Evolutionary conservation across 495 filamentous ascomycete species (phyloP).

Genomic region (Cetradonia linearis): DNA sequence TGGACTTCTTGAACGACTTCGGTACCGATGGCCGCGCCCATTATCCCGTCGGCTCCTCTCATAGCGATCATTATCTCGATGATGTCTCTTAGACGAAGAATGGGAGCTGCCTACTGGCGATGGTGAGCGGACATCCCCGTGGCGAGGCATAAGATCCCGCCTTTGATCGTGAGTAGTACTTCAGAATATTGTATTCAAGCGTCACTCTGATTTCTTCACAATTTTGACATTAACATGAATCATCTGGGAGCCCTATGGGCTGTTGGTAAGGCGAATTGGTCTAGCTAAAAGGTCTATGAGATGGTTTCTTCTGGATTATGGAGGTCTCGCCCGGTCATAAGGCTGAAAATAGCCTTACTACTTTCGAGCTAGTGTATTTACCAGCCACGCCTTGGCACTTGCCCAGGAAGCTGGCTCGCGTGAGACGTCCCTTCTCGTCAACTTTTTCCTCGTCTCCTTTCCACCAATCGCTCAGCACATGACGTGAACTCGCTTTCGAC

Average conservation of each 20-base stretch:
- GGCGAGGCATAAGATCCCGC: slow-evolving; percentile 71
- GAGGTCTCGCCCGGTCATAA: too few relatives aligned
- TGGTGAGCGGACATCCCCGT: slow-evolving; percentile 89
- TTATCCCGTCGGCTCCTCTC: slow-evolving; percentile 57
- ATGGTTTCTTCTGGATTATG: too few relatives aligned
- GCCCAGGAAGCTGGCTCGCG: slow-evolving; percentile 12
- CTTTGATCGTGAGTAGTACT: slow-evolving; percentile 58
- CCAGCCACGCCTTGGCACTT: slow-evolving; percentile 8
- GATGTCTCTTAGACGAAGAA: slow-evolving; percentile 60
- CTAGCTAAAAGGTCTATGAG: too few relatives aligned
- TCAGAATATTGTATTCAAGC: slow-evolving; percentile 17
- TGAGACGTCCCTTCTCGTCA: not conserved
- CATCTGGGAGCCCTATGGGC: not conserved
- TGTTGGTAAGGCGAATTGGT: slow-evolving; percentile 8
- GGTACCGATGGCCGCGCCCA: slow-evolving; percentile 46
- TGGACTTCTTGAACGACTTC: slow-evolving; percentile 57
- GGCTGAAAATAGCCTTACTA: not conserved
- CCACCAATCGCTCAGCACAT: slow-evolving; percentile 7
- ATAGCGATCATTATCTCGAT: slow-evolving; percentile 68
- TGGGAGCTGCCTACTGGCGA: slow-evolving; percentile 85
- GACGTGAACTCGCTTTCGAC: slow-evolving; percentile 1
- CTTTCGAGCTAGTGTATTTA: not conserved
- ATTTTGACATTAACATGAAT: not conserved
- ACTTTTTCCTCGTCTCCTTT: slow-evolving; percentile 11
- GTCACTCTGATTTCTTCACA: not conserved